Evolutionary conservation across 306 rosid species (phyloP).

Genomic region (Acacia confusa): DNA sequence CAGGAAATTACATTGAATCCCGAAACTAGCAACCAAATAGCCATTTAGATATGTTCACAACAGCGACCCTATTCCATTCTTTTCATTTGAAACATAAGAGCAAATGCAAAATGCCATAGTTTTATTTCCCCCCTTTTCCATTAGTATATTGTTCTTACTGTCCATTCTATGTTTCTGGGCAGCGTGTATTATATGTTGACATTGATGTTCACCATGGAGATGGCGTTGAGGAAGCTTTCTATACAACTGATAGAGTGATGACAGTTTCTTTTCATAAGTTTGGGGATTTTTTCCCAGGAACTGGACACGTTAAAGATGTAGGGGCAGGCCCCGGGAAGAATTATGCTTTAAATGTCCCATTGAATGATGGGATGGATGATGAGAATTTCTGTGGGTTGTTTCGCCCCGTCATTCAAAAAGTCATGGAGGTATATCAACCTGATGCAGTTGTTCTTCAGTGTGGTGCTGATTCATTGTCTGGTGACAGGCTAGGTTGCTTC

Average conservation of each 20-base stretch:
- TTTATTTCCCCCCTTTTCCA: background rate
- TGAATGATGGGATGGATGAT: constrained; percentile 87
- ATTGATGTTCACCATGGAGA: constrained; percentile 95
- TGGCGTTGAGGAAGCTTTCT: constrained; percentile 99
- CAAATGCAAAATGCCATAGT: background rate
- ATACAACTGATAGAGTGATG: constrained; percentile 93
- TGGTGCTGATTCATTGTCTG: constrained; percentile 89
- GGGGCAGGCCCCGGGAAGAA: constrained; percentile 78
- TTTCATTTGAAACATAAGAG: background rate
- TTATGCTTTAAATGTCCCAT: constrained; percentile 80
- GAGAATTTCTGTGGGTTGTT: constrained; percentile 74
- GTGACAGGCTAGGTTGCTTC: constrained; percentile 91
- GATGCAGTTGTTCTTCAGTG: constrained; percentile 91
- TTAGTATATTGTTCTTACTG: constrained; percentile 14
- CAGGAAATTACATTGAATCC: background rate
- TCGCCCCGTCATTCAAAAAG: constrained; percentile 71
- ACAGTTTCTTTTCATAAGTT: constrained; percentile 86
- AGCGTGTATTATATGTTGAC: constrained; percentile 88
- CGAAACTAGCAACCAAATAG: background rate
- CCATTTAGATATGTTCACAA: background rate
- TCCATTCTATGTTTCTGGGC: constrained; percentile 31
- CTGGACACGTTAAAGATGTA: constrained; percentile 75
- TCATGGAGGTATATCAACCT: constrained; percentile 85
- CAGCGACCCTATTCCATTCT: background rate
- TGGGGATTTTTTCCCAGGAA: constrained; percentile 92